phyloP scores from a whole-genome alignment of 805 yeast species.

The Saturnispora sekii region DNA sequence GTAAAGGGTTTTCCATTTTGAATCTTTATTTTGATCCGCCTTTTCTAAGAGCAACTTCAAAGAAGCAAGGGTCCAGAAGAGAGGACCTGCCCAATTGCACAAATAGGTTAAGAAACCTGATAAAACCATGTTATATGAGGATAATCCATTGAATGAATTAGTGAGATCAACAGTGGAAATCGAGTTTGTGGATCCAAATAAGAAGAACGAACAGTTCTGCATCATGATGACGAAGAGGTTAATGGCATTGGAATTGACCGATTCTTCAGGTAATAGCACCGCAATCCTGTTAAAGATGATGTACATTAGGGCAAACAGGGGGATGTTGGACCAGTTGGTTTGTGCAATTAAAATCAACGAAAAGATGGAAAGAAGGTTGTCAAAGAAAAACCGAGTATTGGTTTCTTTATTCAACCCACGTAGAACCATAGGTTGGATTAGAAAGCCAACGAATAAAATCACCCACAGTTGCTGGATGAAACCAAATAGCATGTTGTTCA shows the following conservation, averaged over 20 bases:
- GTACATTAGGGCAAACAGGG: slow-evolving; percentile 32
- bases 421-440: slow-evolving; percentile 14
- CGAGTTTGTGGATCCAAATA: slow-evolving; percentile 85
- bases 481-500: slow-evolving; percentile 16
- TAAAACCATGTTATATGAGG: slow-evolving; percentile 52
- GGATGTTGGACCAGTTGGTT: slow-evolving; percentile 44
- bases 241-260: slow-evolving; percentile 12
- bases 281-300: slow-evolving; percentile 23
- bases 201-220: slow-evolving; percentile 75
- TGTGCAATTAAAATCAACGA: slow-evolving; percentile 44
- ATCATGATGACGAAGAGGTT: slow-evolving; percentile 37
- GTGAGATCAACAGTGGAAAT: slow-evolving; percentile 84
- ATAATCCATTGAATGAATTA: slow-evolving; percentile 85
- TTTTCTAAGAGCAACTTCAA: slow-evolving; percentile 12
- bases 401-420: not conserved
- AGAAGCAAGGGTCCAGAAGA: slow-evolving; percentile 63
- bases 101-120: slow-evolving; percentile 75
- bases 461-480: slow-evolving; percentile 20
- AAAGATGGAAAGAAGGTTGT: slow-evolving; percentile 29
- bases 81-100: slow-evolving; percentile 79
- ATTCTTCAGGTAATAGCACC: slow-evolving; percentile 9
- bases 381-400: slow-evolving; percentile 18
- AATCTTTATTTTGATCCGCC: slow-evolving; percentile 7
- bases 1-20: slow-evolving; percentile 29
- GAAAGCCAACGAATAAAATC: slow-evolving; percentile 6